Evolutionary conservation across 495 filamentous ascomycete genomes (phyloP).

Genomic region (Glonium stellatum): DNA sequence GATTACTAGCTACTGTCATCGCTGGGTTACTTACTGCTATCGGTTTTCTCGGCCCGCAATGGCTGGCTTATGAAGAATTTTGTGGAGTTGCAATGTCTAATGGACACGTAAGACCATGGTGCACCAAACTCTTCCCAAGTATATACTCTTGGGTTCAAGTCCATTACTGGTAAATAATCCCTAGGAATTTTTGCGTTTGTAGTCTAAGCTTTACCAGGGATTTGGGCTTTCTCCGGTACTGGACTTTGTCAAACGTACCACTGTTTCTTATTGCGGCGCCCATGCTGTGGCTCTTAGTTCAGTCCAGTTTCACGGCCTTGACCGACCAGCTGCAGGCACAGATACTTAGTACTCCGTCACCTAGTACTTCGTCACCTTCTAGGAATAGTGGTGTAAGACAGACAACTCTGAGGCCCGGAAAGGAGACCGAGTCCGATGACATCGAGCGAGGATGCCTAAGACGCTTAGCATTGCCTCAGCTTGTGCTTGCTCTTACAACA

Average conservation of each 20-base stretch:
- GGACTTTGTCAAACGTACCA: conserved; percentile 79
- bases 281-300: conserved; percentile 61
- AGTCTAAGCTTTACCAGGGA: conserved; percentile 51
- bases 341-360: background rate
- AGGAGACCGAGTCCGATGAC: background rate
- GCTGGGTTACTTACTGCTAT: conserved; percentile 60
- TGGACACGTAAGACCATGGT: conserved; percentile 60
- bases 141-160: conserved; percentile 86
- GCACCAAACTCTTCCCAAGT: conserved; percentile 60
- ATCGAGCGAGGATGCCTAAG: conserved; percentile 30
- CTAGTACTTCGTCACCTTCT: background rate
- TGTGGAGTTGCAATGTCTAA: conserved; percentile 43
- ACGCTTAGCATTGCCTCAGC: conserved; percentile 63
- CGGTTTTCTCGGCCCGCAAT: conserved; percentile 66
- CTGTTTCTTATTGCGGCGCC: conserved; percentile 80
- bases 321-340: background rate
- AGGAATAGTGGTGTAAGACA: background rate
- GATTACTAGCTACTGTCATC: conserved; percentile 49
- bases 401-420: background rate
- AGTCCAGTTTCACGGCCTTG: conserved; percentile 52
- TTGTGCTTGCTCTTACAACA: conserved; percentile 63
- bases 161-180: conserved; percentile 69
- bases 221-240: conserved; percentile 81
- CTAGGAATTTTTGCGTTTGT: conserved; percentile 1
- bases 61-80: conserved; percentile 64